A percentile compares a stretch with the other conserved stretches of the same genome.
phyloP scores from a whole-genome alignment of 345 rosid genomes.

The Toxicodendron radicans region DNA sequence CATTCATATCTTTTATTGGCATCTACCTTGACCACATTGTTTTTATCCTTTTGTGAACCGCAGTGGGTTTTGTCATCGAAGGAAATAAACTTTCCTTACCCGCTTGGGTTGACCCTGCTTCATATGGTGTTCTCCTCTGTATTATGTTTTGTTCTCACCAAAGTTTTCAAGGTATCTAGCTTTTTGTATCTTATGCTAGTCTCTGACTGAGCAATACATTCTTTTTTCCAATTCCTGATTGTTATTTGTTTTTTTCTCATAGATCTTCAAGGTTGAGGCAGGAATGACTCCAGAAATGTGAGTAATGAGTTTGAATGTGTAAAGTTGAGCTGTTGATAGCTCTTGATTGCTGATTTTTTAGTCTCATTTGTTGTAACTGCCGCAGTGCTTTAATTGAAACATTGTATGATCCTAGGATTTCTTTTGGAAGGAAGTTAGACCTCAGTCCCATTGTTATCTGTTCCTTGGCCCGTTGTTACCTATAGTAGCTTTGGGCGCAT shows the following conservation, averaged over 20 bases:
- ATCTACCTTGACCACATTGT: not conserved
- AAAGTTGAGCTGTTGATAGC: not conserved
- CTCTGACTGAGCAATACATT: not conserved
- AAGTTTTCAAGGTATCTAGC: constrained; percentile 69
- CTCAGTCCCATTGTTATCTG: not conserved
- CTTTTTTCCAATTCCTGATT: constrained; percentile 1
- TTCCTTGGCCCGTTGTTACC: not conserved
- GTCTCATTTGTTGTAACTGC: not conserved
- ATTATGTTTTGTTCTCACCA: constrained; percentile 79
- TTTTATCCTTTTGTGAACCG: constrained; percentile 24
- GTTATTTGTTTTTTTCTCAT: constrained; percentile 22
- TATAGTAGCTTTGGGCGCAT: not conserved
- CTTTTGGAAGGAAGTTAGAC: not conserved
- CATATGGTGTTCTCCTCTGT: constrained; percentile 94
- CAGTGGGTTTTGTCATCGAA: constrained; percentile 98
- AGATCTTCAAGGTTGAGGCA: constrained; percentile 87
- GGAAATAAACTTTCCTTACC: constrained; percentile 96
- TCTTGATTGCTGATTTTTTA: not conserved
- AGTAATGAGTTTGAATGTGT: constrained; percentile 28
- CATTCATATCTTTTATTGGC: not conserved
- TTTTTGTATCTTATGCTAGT: constrained; percentile 7
- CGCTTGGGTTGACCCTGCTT: constrained; percentile 93
- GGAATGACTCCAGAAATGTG: constrained; percentile 97
- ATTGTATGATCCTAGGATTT: not conserved
- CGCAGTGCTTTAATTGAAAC: not conserved